phyloP scores from a whole-genome alignment of 1,284 basidiomycete genomes.

The Trichosporon sp. region DNA sequence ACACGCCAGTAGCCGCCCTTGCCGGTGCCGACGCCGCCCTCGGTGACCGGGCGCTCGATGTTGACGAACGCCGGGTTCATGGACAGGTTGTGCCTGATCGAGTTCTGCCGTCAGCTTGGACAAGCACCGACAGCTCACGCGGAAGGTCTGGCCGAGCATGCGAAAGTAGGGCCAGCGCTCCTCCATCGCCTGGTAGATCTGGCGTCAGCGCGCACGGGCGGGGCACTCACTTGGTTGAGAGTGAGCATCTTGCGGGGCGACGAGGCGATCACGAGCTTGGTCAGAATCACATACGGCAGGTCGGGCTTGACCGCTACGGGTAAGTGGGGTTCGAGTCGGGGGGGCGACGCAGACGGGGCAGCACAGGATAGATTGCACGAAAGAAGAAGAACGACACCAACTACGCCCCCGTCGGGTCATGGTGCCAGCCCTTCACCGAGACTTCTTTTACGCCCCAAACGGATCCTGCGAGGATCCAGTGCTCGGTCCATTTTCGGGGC shows the following conservation, averaged over 20 bases:
- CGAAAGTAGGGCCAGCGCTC: slow-evolving; percentile 34
- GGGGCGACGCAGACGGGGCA: not conserved
- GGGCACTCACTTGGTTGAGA: slow-evolving; percentile 25
- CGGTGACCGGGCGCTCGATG: slow-evolving; percentile 37
- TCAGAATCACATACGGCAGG: slow-evolving; percentile 28
- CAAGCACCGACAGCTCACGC: slow-evolving; percentile 17
- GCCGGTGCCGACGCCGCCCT: slow-evolving; percentile 23
- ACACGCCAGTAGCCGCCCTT: slow-evolving; percentile 42
- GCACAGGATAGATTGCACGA: not conserved
- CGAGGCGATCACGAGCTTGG: slow-evolving; percentile 32
- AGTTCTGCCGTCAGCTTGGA: slow-evolving; percentile 53
- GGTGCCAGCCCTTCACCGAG: not conserved
- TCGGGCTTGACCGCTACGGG: slow-evolving; percentile 28
- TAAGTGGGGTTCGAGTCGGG: not conserved
- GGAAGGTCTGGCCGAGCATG: slow-evolving; percentile 24
- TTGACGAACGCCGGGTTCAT: slow-evolving; percentile 70
- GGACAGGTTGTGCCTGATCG: slow-evolving; percentile 78
- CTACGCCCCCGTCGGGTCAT: not conserved
- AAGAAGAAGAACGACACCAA: not conserved
- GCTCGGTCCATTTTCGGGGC: not conserved
- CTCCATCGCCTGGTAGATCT: slow-evolving; percentile 37
- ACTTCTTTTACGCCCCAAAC: slow-evolving; percentile 1
- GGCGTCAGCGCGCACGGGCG: not conserved
- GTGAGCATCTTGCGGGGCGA: slow-evolving; percentile 31
- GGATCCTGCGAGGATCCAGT: not conserved